Percentiles rank a stretch among this genome's conserved stretches.
Evolutionary conservation across 2,329 filamentous ascomycete genomes (phyloP).

Genomic region (Clathrospora elynae): DNA sequence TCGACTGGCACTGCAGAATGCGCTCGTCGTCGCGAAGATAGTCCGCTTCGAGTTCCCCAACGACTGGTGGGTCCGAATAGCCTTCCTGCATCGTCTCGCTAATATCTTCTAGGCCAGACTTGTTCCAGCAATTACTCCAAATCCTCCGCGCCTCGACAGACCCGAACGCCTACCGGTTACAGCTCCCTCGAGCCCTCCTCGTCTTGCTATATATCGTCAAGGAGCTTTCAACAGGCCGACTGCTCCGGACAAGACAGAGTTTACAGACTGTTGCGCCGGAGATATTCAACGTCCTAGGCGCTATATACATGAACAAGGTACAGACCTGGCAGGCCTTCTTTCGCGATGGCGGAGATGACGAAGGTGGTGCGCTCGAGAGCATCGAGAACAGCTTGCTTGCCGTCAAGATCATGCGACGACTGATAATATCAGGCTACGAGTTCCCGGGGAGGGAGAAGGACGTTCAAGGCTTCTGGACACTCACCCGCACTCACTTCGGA

Average conservation of each 20-base stretch:
- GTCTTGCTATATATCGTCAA: constrained; percentile 87
- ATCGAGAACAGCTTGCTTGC: constrained; percentile 79
- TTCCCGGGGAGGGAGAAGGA: constrained; percentile 78
- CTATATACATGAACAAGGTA: constrained; percentile 78
- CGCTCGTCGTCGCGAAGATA: constrained; percentile 84
- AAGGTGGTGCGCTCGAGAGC: constrained; percentile 63
- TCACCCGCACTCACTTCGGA: constrained; percentile 76
- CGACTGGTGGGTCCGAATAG: constrained; percentile 66
- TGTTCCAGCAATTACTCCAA: constrained; percentile 51
- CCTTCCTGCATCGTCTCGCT: constrained; percentile 9
- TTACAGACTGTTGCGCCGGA: constrained; percentile 81
- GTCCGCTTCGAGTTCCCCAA: constrained; percentile 85
- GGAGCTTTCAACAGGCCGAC: constrained; percentile 79
- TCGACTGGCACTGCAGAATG: constrained; percentile 82
- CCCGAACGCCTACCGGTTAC: constrained; percentile 63
- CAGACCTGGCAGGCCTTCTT: constrained; percentile 69
- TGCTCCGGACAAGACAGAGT: constrained; percentile 74
- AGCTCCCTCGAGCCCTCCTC: constrained; percentile 73
- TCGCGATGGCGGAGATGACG: constrained; percentile 62
- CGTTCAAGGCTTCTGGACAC: constrained; percentile 78
- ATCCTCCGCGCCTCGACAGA: constrained; percentile 64
- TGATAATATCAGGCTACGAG: constrained; percentile 82
- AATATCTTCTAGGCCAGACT: constrained; percentile 40
- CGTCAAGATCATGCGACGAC: constrained; percentile 78
- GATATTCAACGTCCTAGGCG: constrained; percentile 77